Base-by-base conservation (phyloP, 306 rosid genomes). In the Pachyrhizus erosus region DNA sequence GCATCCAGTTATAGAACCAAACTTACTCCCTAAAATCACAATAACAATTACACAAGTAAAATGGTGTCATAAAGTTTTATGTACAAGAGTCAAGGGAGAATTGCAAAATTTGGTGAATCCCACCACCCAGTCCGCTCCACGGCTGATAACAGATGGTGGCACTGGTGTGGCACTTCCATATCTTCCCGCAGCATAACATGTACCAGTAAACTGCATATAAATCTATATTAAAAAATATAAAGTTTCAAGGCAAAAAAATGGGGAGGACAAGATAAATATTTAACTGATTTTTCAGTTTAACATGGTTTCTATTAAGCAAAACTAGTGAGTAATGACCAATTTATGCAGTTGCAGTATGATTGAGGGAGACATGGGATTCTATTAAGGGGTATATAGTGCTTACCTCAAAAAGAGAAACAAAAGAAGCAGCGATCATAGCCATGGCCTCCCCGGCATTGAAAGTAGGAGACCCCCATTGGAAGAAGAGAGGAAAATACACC, bases 401-500 rank as follows among this genome's bases (percentile, higher is more conserved):
- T 71, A 91, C 98, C 97, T 95, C 98, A 73, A 90, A 89, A 82
- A 89, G 89, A 27, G 97, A 89, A 82, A 90, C 98, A 29, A 91
- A 71, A 78, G 97, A 89, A 83, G 97, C 97, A 42, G 93, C 91
- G 77, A 90, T 86, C 97, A 93, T 90, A n/a, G 98, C 91, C 76
- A 90, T 86, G 82, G 94, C 90, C 84, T 94, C 97, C 39, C 91
- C 91, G 1, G 86, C 87, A 86, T 93, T 83, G 82, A 94, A 92
- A 57, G 94, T 94, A 24, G 97, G 98, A 84, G 89, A 80, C 9
- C 98, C 97, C 97, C 95, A 93, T 87, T 90, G 97, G 87, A 94
- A 94, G 21, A 97, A 97, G 65, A 80, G 85, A 40, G 97, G 98
- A 82, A 92, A 46, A 81, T 84, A 92, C 65, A 93, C 61, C 98